These are phyloP conservation scores for Raphanus hybrid DNA, from an alignment of 441 rosid genomes.

Conservation along the genomic window DNA sequence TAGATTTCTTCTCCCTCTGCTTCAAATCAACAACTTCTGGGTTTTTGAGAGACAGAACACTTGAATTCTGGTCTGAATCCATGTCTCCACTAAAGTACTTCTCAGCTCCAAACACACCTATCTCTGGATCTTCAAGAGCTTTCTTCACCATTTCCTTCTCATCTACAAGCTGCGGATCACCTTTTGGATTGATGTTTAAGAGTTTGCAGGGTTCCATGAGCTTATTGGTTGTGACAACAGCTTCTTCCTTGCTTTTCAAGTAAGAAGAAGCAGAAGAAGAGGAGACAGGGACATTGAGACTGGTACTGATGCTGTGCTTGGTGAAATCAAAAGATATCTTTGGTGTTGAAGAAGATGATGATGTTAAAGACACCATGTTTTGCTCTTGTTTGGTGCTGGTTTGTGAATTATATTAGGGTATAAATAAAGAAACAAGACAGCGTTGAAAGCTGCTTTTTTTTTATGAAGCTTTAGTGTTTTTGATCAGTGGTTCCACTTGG, in stretches of 20 bases:
- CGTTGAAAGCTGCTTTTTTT: constrained; percentile 31
- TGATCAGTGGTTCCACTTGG: constrained; percentile 29
- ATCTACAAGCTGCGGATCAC: constrained; percentile 29
- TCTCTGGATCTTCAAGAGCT: constrained; percentile 60
- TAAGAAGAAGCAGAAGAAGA: constrained; percentile 48
- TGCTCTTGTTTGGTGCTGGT: neutral
- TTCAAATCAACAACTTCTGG: constrained; percentile 29
- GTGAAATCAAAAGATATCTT: constrained; percentile 37
- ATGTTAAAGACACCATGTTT: constrained; percentile 46
- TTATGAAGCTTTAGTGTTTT: constrained; percentile 17
- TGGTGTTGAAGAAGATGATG: constrained; percentile 46
- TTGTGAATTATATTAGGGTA: constrained; percentile 26
- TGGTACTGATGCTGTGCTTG: constrained; percentile 37
- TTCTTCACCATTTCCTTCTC: constrained; percentile 44
- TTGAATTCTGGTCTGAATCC: constrained; percentile 55
- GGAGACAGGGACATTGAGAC: constrained; percentile 38
- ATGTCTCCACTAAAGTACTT: constrained; percentile 73
- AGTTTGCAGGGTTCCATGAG: constrained; percentile 41
- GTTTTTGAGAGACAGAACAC: constrained; percentile 38
- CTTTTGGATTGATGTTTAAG: constrained; percentile 34
- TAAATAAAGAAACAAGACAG: constrained; percentile 31
- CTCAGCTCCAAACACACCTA: constrained; percentile 84
- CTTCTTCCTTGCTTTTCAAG: constrained; percentile 50
- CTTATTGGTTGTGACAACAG: constrained; percentile 38
- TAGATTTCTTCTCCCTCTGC: constrained; percentile 37